Conservation (phyloP, 2,329 filamentous ascomycete species). For the Aspergillus intermedius region DNA sequence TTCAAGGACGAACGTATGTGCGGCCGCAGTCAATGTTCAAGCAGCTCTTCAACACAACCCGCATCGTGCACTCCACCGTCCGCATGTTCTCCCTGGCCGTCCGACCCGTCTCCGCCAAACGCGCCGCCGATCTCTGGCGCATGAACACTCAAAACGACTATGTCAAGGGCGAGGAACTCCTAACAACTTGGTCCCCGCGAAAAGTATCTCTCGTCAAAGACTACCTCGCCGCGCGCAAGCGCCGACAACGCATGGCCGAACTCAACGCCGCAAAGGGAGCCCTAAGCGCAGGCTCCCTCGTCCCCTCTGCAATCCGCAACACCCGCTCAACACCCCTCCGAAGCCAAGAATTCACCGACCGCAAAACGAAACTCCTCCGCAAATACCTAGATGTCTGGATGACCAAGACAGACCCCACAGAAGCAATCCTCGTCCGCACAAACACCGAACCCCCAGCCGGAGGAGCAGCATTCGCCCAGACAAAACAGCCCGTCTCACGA, state of each 20-base stretch:
- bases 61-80: slow-evolving; percentile 80
- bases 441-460: slow-evolving; percentile 40
- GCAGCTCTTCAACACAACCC: slow-evolving; percentile 74
- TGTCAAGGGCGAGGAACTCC: slow-evolving; percentile 86
- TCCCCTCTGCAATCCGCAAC: slow-evolving; percentile 27
- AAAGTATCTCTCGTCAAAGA: slow-evolving; percentile 89
- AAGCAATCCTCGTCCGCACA: slow-evolving; percentile 38
- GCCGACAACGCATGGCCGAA: slow-evolving; percentile 67
- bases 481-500: slow-evolving; percentile 13
- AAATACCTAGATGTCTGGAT: slow-evolving; percentile 40
- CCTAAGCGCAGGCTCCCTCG: slow-evolving; percentile 34
- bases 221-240: slow-evolving; percentile 68
- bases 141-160: slow-evolving; percentile 94
- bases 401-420: slow-evolving; percentile 35
- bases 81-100: slow-evolving; percentile 81
- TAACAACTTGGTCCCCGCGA: slow-evolving; percentile 78
- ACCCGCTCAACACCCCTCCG: slow-evolving; percentile 32
- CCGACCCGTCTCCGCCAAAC: slow-evolving; percentile 81
- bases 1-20: slow-evolving; percentile 75
- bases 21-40: slow-evolving; percentile 83
- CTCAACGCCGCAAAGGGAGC: slow-evolving; percentile 59
- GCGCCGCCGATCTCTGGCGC: slow-evolving; percentile 88
- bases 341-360: slow-evolving; percentile 29
- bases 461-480: slow-evolving; percentile 27
- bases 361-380: slow-evolving; percentile 32